phyloP scores from a whole-genome alignment of 371 early-diverging fungal species.

The Capillidium rhysosporum region DNA sequence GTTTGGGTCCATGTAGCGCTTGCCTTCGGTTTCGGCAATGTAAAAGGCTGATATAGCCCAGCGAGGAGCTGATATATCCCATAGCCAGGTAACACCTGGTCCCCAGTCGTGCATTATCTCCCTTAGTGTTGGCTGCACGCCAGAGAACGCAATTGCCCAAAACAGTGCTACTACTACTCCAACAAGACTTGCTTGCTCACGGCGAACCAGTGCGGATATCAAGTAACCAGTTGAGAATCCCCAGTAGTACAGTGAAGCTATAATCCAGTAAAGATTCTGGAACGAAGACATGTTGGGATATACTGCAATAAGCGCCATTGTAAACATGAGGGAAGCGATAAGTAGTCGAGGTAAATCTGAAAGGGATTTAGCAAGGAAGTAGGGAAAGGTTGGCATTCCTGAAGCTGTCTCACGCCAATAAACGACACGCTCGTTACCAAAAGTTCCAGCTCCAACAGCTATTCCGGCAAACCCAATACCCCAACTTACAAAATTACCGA shows the following conservation, averaged over 20 bases:
- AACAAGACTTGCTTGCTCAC: conserved; percentile 15
- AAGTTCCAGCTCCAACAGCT: conserved; percentile 17
- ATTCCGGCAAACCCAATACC: conserved; percentile 7
- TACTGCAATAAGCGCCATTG: conserved; percentile 20
- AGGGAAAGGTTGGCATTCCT: conserved; percentile 22
- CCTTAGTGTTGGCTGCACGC: conserved; percentile 19
- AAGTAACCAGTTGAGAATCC: conserved; percentile 23
- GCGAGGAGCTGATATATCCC: conserved; percentile 21
- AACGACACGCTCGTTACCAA: conserved; percentile 26
- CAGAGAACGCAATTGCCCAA: conserved; percentile 23
- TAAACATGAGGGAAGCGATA: conserved; percentile 25
- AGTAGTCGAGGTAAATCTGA: conserved; percentile 26
- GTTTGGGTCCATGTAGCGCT: conserved; percentile 11
- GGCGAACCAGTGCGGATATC: conserved; percentile 16
- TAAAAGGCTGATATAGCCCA: conserved; percentile 29
- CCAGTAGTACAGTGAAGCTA: conserved; percentile 9
- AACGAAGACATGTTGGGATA: conserved; percentile 10
- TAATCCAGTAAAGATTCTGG: conserved; percentile 9
- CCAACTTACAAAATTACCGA: conserved; percentile 1
- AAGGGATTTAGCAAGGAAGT: conserved; percentile 24
- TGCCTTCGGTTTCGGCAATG: conserved; percentile 18
- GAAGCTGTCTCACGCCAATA: conserved; percentile 27
- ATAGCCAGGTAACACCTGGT: conserved; percentile 13
- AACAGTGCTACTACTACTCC: conserved; percentile 22
- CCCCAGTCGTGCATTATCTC: conserved; percentile 12